These are phyloP conservation scores for Podospora tetraspora DNA, from an alignment of 495 filamentous ascomycete genomes.

Conservation along the genomic window DNA sequence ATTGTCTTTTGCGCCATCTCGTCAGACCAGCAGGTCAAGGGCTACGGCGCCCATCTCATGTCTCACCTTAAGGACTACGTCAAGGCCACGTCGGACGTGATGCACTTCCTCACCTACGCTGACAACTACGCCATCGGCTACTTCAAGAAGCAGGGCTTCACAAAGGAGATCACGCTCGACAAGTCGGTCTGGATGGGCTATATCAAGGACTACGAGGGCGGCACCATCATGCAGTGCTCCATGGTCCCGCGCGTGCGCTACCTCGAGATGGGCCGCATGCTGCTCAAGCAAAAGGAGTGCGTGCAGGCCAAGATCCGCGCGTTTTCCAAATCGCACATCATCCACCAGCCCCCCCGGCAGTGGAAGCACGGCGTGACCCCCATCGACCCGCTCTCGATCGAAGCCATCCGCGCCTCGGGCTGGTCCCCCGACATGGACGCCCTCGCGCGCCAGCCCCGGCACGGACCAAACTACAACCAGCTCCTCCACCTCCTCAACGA, in stretches of 20 bases:
- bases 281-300: conserved; percentile 92
- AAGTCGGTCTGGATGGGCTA: conserved; percentile 96
- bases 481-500: conserved; percentile 90
- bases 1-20: conserved; percentile 99
- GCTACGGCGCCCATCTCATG: conserved; percentile 97
- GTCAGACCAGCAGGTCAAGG: conserved; percentile 97
- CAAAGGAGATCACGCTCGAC: conserved; percentile 93
- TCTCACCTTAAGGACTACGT: conserved; percentile 98
- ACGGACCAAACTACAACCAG: conserved; percentile 93
- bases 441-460: conserved; percentile 89
- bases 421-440: conserved; percentile 99
- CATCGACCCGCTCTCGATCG: conserved; percentile 76
- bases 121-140: conserved; percentile 99
- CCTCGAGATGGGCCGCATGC: conserved; percentile 88
- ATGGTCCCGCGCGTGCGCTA: conserved; percentile 96
- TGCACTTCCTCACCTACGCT: conserved; percentile 98
- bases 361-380: conserved; percentile 68
- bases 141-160: conserved; percentile 99
- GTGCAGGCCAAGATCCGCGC: conserved; percentile 92
- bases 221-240: conserved; percentile 98
- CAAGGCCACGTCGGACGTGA: conserved; percentile 90
- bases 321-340: conserved; percentile 79
- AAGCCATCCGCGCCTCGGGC: conserved; percentile 80
- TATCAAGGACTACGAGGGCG: conserved; percentile 99
- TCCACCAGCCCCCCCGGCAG: conserved; percentile 77